Conservation (phyloP, 306 rosid genomes). For the Trifolium dubium region DNA sequence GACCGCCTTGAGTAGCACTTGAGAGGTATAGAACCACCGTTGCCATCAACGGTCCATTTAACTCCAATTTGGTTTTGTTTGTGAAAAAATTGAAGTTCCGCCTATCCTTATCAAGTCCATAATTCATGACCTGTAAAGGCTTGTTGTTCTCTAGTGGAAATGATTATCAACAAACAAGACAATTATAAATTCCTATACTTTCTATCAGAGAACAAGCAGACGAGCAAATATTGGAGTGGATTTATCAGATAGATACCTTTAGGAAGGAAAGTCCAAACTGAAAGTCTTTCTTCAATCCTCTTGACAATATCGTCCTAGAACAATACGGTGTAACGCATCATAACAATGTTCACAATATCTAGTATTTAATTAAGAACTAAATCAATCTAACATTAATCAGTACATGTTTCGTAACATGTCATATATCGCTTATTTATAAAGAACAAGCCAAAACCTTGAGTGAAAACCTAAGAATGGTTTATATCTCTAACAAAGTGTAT, state of each 20-base stretch:
- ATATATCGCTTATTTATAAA: too few species aligned
- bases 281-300: slow-evolving; percentile 78
- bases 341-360: slow-evolving; percentile 21
- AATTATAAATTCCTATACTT: slow-evolving; percentile 12
- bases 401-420: neutral
- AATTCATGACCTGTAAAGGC: slow-evolving; percentile 59
- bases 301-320: slow-evolving; percentile 70
- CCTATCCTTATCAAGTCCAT: slow-evolving; percentile 47
- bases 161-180: slow-evolving; percentile 22
- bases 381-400: neutral
- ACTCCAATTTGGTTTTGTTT: slow-evolving; percentile 52
- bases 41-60: slow-evolving; percentile 64
- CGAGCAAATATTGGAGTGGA: slow-evolving; percentile 1
- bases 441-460: neutral
- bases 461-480: neutral
- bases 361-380: neutral
- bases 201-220: slow-evolving; percentile 3
- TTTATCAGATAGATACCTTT: slow-evolving; percentile 61
- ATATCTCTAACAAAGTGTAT: neutral
- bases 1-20: slow-evolving; percentile 65
- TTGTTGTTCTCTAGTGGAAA: slow-evolving; percentile 63
- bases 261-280: slow-evolving; percentile 88
- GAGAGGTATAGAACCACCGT: slow-evolving; percentile 83
- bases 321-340: slow-evolving; percentile 31
- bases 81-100: slow-evolving; percentile 48